Conservation (phyloP, 2,329 filamentous ascomycete species). For the Ceratocystis cubensis region DNA sequence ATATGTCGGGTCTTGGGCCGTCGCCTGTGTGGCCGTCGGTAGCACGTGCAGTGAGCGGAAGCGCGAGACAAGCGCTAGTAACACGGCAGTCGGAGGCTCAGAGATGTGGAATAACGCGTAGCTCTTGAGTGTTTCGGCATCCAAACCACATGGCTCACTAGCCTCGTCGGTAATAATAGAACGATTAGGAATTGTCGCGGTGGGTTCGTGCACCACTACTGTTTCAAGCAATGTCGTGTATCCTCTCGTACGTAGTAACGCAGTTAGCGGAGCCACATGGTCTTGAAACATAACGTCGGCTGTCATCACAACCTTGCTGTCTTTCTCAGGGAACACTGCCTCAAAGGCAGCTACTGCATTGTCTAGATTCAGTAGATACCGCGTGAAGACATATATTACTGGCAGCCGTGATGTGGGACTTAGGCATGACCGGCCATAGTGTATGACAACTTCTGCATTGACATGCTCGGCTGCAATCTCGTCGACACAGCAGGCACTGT, state of each 20-base stretch:
- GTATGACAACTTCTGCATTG: constrained; percentile 78
- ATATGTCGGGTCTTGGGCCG: constrained; percentile 31
- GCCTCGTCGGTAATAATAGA: constrained; percentile 20
- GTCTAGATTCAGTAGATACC: constrained; percentile 52
- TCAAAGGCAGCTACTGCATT: constrained; percentile 48
- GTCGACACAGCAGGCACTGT: constrained; percentile 93
- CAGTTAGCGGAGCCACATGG: constrained; percentile 51
- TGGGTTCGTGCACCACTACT: constrained; percentile 62
- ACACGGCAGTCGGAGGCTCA: constrained; percentile 64
- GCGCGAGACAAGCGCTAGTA: constrained; percentile 75
- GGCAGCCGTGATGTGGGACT: constrained; percentile 79
- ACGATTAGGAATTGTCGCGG: constrained; percentile 73
- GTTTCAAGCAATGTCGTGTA: constrained; percentile 61
- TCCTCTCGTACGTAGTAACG: constrained; percentile 45
- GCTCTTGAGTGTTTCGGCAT: constrained; percentile 40
- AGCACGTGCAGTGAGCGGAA: constrained; percentile 69
- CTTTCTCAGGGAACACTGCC: constrained; percentile 51
- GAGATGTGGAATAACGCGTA: constrained; percentile 79
- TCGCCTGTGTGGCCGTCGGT: constrained; percentile 42
- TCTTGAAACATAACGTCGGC: constrained; percentile 79
- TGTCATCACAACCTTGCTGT: constrained; percentile 56
- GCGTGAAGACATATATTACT: constrained; percentile 83
- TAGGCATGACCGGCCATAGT: constrained; percentile 85
- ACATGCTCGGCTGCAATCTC: constrained; percentile 93
- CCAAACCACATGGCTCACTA: constrained; percentile 31